These are phyloP conservation scores for Vigna unguiculata DNA, from an alignment of 306 rosid species.

Conservation along the genomic window DNA sequence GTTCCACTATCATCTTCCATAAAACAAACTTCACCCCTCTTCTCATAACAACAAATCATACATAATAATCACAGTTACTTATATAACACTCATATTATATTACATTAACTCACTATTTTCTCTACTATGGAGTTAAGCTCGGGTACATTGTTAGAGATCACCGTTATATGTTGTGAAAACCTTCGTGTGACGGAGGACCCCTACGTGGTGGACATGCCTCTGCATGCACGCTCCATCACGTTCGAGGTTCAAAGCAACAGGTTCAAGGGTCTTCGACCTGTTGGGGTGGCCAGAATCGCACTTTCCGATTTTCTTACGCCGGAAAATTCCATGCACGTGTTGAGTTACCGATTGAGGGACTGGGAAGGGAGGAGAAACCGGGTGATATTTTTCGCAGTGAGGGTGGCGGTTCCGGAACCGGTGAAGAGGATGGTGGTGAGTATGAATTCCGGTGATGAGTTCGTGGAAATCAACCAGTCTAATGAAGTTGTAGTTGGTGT, in stretches of 20 bases:
- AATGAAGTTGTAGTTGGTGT: conserved; percentile 1
- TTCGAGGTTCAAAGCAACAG: conserved; percentile 54
- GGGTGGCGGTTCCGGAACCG: conserved; percentile 26
- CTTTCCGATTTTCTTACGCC: conserved; percentile 52
- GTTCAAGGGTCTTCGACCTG: conserved; percentile 1
- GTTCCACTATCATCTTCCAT: too few relatives aligned
- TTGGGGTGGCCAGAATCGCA: conserved; percentile 55
- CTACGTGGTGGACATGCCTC: conserved; percentile 52
- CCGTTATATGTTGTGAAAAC: conserved; percentile 52
- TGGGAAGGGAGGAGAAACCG: conserved; percentile 56
- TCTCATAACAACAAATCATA: too few relatives aligned
- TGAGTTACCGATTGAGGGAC: conserved; percentile 67
- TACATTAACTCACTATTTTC: neutral
- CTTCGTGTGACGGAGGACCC: conserved; percentile 46
- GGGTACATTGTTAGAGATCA: conserved; percentile 47
- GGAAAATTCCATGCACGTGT: conserved; percentile 47
- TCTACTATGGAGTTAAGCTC: conserved; percentile 11
- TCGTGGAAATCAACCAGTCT: neutral
- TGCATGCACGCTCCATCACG: conserved; percentile 38
- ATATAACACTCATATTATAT: too few relatives aligned
- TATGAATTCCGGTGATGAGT: neutral
- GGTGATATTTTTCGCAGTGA: conserved; percentile 59
- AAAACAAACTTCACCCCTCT: too few relatives aligned
- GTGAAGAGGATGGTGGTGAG: neutral
- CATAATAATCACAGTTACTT: too few relatives aligned